Evolutionary conservation across 202 grass and related monocot species (phyloP).

Genomic region (Carex sylvatica): DNA sequence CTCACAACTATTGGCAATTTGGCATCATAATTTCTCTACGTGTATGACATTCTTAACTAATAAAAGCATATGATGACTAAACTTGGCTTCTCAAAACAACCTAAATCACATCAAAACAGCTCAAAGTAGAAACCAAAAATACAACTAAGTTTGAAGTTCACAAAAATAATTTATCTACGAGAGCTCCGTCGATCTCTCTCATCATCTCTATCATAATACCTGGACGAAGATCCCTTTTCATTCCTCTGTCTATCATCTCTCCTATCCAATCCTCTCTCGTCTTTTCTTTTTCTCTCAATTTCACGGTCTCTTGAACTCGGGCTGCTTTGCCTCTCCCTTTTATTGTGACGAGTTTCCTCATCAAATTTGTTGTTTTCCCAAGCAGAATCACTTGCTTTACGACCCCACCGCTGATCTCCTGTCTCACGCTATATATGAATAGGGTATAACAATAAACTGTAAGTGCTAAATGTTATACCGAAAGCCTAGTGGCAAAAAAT

Average conservation of each 20-base stretch:
- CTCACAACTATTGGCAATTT: background rate
- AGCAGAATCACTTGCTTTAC: slow-evolving; percentile 5
- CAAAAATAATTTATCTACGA: slow-evolving; percentile 3
- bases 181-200: slow-evolving; percentile 14
- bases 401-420: slow-evolving; percentile 9
- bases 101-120: background rate
- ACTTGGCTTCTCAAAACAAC: background rate
- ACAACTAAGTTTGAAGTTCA: background rate
- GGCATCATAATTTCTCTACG: background rate
- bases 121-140: background rate
- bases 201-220: background rate
- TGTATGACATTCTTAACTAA: background rate
- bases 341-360: background rate
- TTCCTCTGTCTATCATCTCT: slow-evolving; percentile 18
- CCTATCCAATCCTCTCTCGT: background rate
- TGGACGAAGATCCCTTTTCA: slow-evolving; percentile 9
- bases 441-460: background rate
- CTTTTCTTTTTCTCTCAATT: slow-evolving; percentile 10
- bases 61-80: background rate
- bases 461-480: background rate
- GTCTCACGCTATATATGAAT: background rate
- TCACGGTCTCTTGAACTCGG: slow-evolving; percentile 3
- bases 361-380: slow-evolving; percentile 26
- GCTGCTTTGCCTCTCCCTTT: slow-evolving; percentile 3
- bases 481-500: background rate